Conservation (phyloP, 352 stramenopile species). For the Globisporangium rhizosaccharum region DNA sequence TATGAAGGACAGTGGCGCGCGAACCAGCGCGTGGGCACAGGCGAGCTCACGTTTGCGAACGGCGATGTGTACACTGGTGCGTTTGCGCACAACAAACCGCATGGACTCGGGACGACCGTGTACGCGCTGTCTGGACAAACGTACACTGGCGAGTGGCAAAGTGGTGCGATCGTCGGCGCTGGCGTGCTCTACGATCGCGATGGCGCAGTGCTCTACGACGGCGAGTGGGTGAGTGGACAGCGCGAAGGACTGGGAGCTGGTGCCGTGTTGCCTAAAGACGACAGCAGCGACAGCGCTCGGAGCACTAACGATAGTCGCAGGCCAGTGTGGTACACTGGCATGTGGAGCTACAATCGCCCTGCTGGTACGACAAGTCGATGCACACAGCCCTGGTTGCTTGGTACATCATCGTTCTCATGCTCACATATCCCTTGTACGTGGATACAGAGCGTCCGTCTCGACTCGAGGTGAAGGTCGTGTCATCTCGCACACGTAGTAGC, state of each 20-base stretch:
- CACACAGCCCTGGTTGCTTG: too few relatives aligned
- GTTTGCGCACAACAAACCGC: slow-evolving; percentile 34
- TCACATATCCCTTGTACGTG: neutral
- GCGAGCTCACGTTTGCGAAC: slow-evolving; percentile 27
- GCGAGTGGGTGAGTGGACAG: slow-evolving; percentile 30
- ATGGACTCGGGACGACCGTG: slow-evolving; percentile 31
- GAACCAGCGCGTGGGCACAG: slow-evolving; percentile 39
- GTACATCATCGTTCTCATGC: neutral
- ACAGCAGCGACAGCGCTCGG: neutral
- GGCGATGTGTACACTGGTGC: slow-evolving; percentile 35
- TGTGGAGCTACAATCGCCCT: slow-evolving; percentile 16
- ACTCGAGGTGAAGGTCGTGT: slow-evolving; percentile 11
- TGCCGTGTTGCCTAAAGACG: slow-evolving; percentile 2
- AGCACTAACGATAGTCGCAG: neutral
- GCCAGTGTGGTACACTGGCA: slow-evolving; percentile 16
- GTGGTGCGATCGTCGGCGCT: slow-evolving; percentile 17
- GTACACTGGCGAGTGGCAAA: slow-evolving; percentile 42
- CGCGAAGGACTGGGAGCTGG: slow-evolving; percentile 23
- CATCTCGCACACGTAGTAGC: neutral
- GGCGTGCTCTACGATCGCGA: slow-evolving; percentile 17
- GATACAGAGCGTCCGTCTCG: slow-evolving; percentile 8
- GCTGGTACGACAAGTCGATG: slow-evolving; percentile 12
- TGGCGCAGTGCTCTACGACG: slow-evolving; percentile 30
- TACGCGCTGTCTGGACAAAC: slow-evolving; percentile 15
- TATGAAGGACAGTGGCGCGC: slow-evolving; percentile 53